These are phyloP conservation scores for Colletotrichum eleusines DNA, from an alignment of 2,329 filamentous ascomycete genomes.

Conservation along the genomic window DNA sequence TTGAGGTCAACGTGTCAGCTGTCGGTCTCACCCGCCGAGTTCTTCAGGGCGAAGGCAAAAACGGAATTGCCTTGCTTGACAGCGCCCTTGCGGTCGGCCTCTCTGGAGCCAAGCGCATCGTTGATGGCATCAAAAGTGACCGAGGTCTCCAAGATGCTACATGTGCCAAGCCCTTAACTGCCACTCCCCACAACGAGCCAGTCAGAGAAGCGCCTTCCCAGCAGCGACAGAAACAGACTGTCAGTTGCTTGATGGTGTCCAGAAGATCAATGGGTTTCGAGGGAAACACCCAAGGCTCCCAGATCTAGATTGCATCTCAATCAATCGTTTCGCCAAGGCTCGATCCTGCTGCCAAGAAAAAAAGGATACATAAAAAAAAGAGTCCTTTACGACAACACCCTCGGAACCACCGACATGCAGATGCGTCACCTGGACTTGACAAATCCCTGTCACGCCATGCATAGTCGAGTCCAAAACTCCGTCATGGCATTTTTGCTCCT, in stretches of 20 bases:
- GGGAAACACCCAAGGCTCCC: background rate
- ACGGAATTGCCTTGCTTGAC: slow-evolving; percentile 89
- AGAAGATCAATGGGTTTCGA: slow-evolving; percentile 14
- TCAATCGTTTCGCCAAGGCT: slow-evolving; percentile 31
- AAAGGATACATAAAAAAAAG: too few relatives aligned
- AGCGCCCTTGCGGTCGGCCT: slow-evolving; percentile 84
- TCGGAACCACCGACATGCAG: background rate
- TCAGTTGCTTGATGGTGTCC: background rate
- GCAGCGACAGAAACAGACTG: background rate
- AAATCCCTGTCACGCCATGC: background rate
- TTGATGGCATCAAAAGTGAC: slow-evolving; percentile 92
- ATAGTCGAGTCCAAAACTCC: background rate
- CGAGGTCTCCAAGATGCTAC: slow-evolving; percentile 65
- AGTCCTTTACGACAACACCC: background rate
- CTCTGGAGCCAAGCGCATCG: slow-evolving; percentile 73
- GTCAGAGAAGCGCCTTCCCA: background rate
- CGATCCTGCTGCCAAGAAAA: background rate
- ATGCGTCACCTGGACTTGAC: slow-evolving; percentile 1
- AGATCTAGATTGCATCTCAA: slow-evolving; percentile 24
- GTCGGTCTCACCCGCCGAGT: slow-evolving; percentile 80
- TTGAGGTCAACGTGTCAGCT: slow-evolving; percentile 98
- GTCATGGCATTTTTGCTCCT: background rate
- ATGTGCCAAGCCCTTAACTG: slow-evolving; percentile 2
- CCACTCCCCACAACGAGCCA: background rate
- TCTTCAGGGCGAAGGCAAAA: slow-evolving; percentile 94